These are phyloP conservation scores for Puccinia novopanici DNA, from an alignment of 1,284 basidiomycete genomes.

Conservation along the genomic window DNA sequence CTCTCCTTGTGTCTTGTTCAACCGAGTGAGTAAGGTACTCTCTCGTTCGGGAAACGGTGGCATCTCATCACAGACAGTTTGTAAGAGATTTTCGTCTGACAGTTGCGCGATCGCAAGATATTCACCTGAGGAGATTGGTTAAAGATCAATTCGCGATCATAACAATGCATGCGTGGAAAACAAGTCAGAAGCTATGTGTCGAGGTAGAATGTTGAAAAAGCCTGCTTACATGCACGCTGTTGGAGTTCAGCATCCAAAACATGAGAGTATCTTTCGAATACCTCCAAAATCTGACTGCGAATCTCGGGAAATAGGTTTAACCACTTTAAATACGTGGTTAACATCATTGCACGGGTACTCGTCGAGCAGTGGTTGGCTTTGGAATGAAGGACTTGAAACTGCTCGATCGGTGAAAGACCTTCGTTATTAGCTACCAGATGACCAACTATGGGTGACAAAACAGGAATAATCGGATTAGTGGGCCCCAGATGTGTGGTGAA, in stretches of 20 bases:
- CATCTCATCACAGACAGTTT: conserved; percentile 97
- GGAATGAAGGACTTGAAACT: conserved; percentile 89
- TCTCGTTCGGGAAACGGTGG: conserved; percentile 95
- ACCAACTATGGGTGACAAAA: conserved; percentile 62
- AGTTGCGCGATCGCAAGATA: conserved; percentile 81
- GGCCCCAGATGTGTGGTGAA: background rate
- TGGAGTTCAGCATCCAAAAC: conserved; percentile 97
- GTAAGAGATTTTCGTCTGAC: conserved; percentile 82
- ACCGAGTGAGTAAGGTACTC: conserved; percentile 78
- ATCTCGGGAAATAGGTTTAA: conserved; percentile 99
- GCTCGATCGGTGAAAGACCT: conserved; percentile 89
- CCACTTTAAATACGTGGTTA: conserved; percentile 99
- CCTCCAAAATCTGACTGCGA: conserved; percentile 85
- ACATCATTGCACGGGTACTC: conserved; percentile 82
- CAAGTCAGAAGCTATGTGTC: background rate
- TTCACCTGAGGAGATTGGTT: conserved; percentile 63
- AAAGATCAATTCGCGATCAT: background rate
- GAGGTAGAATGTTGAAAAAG: conserved; percentile 51
- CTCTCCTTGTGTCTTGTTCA: conserved; percentile 84
- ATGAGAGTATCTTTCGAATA: conserved; percentile 96
- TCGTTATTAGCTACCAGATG: conserved; percentile 93
- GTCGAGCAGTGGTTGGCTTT: conserved; percentile 95
- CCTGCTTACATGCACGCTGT: conserved; percentile 78
- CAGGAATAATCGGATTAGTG: background rate
- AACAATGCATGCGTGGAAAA: background rate